Conservation (phyloP, 345 rosid species). For the Pugionium dolabratum region DNA sequence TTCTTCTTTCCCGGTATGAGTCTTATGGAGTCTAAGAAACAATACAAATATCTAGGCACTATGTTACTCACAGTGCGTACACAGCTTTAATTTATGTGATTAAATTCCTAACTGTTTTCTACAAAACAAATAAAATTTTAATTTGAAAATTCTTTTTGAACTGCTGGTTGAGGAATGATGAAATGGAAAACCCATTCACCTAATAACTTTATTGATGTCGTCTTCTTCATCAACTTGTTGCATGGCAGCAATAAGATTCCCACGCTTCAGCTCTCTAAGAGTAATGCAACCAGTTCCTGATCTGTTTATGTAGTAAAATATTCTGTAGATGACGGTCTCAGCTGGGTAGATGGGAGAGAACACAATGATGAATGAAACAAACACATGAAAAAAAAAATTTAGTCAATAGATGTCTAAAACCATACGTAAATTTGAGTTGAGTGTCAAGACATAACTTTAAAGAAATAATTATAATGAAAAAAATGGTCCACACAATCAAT, state of each 20-base stretch:
- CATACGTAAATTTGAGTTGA: no score
- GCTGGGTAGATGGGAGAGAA: slow-evolving; percentile 55
- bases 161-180: not conserved
- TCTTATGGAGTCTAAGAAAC: not conserved
- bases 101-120: not conserved
- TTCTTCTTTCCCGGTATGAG: not conserved
- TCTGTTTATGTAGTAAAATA: slow-evolving; percentile 85
- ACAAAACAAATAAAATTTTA: not conserved
- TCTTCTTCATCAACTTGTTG: slow-evolving; percentile 90
- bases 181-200: slow-evolving; percentile 49
- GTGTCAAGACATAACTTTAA: no score
- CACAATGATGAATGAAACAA: slow-evolving; percentile 29
- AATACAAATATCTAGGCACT: not conserved
- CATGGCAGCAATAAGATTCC: slow-evolving; percentile 80
- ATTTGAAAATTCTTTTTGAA: not conserved
- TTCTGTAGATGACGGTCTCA: slow-evolving; percentile 96
- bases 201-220: slow-evolving; percentile 83
- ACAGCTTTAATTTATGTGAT: not conserved
- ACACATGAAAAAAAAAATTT: slow-evolving; percentile 23
- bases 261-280: slow-evolving; percentile 87
- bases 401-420: slow-evolving; percentile 17
- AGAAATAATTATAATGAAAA: not conserved
- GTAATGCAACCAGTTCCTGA: slow-evolving; percentile 83
- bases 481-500: not conserved
- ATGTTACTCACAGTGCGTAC: slow-evolving; percentile 6